These are phyloP conservation scores for Fusarium cyanostomum DNA, from an alignment of 2,329 filamentous ascomycete genomes.

Conservation along the genomic window DNA sequence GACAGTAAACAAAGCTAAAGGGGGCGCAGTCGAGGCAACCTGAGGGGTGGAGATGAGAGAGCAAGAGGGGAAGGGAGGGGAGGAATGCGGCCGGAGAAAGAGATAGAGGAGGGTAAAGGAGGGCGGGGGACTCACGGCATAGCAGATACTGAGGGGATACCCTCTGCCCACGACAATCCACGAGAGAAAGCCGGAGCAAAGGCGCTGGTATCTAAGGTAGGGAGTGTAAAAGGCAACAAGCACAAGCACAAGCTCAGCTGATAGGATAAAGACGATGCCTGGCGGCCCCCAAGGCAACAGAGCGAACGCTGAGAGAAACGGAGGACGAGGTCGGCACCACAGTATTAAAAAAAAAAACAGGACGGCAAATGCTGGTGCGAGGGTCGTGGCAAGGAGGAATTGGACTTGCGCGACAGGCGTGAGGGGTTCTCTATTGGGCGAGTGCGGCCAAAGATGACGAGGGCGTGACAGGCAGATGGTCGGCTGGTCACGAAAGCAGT, in stretches of 20 bases:
- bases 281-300: slow-evolving; percentile 34
- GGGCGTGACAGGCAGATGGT: slow-evolving; percentile 40
- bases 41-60: slow-evolving; percentile 21
- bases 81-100: slow-evolving; percentile 24
- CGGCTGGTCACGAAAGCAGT: slow-evolving; percentile 41
- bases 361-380: slow-evolving; percentile 35
- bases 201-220: slow-evolving; percentile 42
- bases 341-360: slow-evolving; percentile 31
- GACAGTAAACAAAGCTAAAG: slow-evolving; percentile 31
- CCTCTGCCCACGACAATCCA: slow-evolving; percentile 59
- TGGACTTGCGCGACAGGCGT: slow-evolving; percentile 40
- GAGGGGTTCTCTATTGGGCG: slow-evolving; percentile 39
- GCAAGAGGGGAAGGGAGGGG: slow-evolving; percentile 25
- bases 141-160: slow-evolving; percentile 51
- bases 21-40: slow-evolving; percentile 33
- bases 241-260: slow-evolving; percentile 27
- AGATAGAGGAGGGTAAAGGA: slow-evolving; percentile 27
- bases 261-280: slow-evolving; percentile 34
- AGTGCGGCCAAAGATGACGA: slow-evolving; percentile 41
- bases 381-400: slow-evolving; percentile 43
- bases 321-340: slow-evolving; percentile 35
- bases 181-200: slow-evolving; percentile 58
- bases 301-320: slow-evolving; percentile 31
- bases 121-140: slow-evolving; percentile 55
- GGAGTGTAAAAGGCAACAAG: slow-evolving; percentile 23